Percentiles rank a stretch among this genome's conserved stretches.
Evolutionary conservation across 371 early-diverging fungal genomes (phyloP).

Genomic region (Saksenaea oblongispora): DNA sequence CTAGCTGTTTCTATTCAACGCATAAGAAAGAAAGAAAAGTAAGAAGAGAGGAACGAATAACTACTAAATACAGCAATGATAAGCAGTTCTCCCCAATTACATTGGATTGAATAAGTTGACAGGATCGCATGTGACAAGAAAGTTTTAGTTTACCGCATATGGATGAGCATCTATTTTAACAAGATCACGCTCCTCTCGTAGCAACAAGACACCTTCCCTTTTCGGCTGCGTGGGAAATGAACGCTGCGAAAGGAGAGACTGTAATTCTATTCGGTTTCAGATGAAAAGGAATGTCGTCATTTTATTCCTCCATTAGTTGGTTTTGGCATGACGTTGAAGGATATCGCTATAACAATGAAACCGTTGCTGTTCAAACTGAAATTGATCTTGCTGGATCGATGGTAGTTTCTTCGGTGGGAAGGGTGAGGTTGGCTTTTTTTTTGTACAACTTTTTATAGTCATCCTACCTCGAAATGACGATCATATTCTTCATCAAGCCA

Average conservation of each 20-base stretch:
- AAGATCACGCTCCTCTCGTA: constrained; percentile 28
- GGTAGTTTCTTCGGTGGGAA: background rate
- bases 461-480: constrained; percentile 7
- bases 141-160: constrained; percentile 12
- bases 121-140: constrained; percentile 22
- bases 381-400: background rate
- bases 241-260: background rate
- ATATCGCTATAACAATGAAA: background rate
- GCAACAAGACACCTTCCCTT: constrained; percentile 13
- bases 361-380: background rate
- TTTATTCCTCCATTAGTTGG: background rate
- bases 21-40: background rate
- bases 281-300: background rate
- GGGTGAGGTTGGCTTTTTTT: background rate
- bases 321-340: background rate
- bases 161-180: constrained; percentile 7
- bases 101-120: constrained; percentile 10
- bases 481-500: constrained; percentile 12
- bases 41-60: background rate
- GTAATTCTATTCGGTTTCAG: constrained; percentile 1
- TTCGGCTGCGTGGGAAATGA: constrained; percentile 31
- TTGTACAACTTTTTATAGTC: background rate
- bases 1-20: too few species aligned
- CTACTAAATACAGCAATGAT: background rate
- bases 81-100: constrained; percentile 14